Evolutionary conservation across 164 flowering plant species (phyloP).

Genomic region (Annona cherimola): DNA sequence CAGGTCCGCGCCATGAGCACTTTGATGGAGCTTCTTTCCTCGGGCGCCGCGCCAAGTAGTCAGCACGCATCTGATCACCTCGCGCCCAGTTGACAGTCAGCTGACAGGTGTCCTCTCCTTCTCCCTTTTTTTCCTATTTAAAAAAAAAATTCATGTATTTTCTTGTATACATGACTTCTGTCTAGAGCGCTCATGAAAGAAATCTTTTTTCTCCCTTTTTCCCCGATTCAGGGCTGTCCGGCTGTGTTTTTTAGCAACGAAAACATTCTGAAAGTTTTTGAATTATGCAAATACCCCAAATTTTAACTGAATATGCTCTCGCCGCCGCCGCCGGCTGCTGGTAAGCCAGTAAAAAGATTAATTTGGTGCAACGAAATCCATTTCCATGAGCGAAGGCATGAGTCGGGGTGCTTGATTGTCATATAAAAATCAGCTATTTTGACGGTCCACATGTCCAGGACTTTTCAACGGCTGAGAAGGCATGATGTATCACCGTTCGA

Average conservation of each 20-base stretch:
- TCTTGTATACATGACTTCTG: constrained; percentile 8
- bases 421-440: too few relatives aligned
- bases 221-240: too few relatives aligned
- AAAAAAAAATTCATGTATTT: constrained; percentile 18
- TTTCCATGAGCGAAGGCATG: too few relatives aligned
- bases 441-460: too few relatives aligned
- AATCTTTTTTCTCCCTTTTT: not conserved
- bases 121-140: not conserved
- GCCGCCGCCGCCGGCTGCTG: too few relatives aligned
- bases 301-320: not conserved
- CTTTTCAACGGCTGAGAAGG: too few relatives aligned
- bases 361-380: too few relatives aligned
- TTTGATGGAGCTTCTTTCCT: constrained; percentile 42
- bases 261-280: not conserved
- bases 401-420: too few relatives aligned
- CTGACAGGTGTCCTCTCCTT: not conserved
- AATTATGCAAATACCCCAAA: not conserved
- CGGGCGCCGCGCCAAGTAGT: constrained; percentile 5
- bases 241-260: not conserved
- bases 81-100: constrained; percentile 5
- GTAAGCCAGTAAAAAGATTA: too few relatives aligned
- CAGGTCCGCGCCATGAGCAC: constrained; percentile 65
- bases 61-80: not conserved
- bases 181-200: too few relatives aligned
- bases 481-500: too few relatives aligned